These are phyloP conservation scores for Pseudogymnoascus pannorum DNA, from an alignment of 2,329 filamentous ascomycete genomes.

Conservation along the genomic window DNA sequence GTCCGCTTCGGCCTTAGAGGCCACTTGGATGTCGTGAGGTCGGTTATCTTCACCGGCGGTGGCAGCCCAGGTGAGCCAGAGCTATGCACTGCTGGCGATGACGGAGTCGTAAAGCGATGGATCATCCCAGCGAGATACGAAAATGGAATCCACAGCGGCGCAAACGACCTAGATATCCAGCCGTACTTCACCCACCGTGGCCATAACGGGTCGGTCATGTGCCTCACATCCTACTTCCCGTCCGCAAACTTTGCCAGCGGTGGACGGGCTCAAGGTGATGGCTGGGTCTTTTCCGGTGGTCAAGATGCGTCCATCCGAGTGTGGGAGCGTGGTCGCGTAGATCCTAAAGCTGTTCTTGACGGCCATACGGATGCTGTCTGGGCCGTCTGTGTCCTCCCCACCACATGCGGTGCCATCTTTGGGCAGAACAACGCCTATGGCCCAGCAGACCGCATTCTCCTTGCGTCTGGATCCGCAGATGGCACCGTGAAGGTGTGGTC, in stretches of 20 bases:
- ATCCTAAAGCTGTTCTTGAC: constrained; percentile 89
- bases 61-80: constrained; percentile 93
- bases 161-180: constrained; percentile 76
- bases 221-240: constrained; percentile 77
- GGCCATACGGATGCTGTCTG: constrained; percentile 95
- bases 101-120: constrained; percentile 94
- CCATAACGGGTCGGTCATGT: constrained; percentile 84
- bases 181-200: constrained; percentile 95
- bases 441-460: constrained; percentile 73
- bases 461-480: constrained; percentile 89
- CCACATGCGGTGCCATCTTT: constrained; percentile 73
- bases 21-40: constrained; percentile 87
- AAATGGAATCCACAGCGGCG: constrained; percentile 38
- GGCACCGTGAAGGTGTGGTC: constrained; percentile 91
- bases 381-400: constrained; percentile 86
- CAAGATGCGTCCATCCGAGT: constrained; percentile 89
- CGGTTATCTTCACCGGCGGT: constrained; percentile 93
- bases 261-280: constrained; percentile 80
- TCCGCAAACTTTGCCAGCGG: constrained; percentile 85
- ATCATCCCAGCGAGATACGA: constrained; percentile 81
- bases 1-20: constrained; percentile 86
- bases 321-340: constrained; percentile 90
- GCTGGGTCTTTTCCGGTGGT: constrained; percentile 97
- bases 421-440: constrained; percentile 69
- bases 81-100: constrained; percentile 91